Evolutionary conservation across 106 monocot genomes (phyloP).

Genomic region (Dactylorhiza incarnata): DNA sequence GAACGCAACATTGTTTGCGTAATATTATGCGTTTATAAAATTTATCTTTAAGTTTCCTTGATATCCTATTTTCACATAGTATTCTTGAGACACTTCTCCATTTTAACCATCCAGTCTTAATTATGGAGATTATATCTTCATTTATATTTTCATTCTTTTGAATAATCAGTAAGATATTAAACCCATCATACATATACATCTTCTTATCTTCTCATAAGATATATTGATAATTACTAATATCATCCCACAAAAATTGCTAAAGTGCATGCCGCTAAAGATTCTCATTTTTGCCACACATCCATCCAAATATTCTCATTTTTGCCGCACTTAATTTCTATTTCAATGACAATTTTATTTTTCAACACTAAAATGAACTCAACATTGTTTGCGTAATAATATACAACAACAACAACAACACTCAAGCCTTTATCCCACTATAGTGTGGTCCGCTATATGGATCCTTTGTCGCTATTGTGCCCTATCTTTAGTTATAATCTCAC

Average conservation of each 20-base stretch:
- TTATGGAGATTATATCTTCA: background rate
- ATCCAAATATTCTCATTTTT: background rate
- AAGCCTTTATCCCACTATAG: too few relatives aligned
- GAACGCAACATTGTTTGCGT: too few relatives aligned
- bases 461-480: too few relatives aligned
- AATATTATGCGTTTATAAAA: too few relatives aligned
- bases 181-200: background rate
- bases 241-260: background rate
- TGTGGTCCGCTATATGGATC: too few relatives aligned
- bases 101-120: background rate
- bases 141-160: background rate
- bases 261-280: too few relatives aligned
- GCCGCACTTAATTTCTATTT: background rate
- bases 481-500: too few relatives aligned
- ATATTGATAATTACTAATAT: background rate
- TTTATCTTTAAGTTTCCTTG: background rate
- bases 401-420: too few relatives aligned
- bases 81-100: background rate
- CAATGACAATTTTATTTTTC: background rate
- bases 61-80: background rate
- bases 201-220: background rate
- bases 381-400: too few relatives aligned
- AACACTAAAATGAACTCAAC: too few relatives aligned
- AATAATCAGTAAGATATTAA: background rate
- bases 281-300: background rate